A percentile compares a stretch with the other conserved stretches of the same genome.
Evolutionary conservation across 2,329 filamentous ascomycete genomes (phyloP).

Genomic region (Rhexocercosporidium sp.): DNA sequence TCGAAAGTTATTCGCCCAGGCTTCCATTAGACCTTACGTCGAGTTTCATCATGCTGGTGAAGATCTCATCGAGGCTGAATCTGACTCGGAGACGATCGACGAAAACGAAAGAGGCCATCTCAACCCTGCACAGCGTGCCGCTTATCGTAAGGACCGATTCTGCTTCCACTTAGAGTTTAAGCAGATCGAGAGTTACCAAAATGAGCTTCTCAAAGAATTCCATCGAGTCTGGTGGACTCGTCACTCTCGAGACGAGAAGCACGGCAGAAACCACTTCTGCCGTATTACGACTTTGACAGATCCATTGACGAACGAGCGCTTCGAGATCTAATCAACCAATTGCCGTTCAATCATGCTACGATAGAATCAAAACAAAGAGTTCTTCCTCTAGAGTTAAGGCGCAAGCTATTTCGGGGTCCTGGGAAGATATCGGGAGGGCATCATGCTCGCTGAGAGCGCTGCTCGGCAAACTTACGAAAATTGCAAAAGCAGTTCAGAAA

Average conservation of each 20-base stretch:
- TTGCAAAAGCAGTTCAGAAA: too few relatives aligned
- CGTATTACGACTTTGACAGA: not conserved
- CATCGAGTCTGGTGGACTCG: constrained; percentile 13
- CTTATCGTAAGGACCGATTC: not conserved
- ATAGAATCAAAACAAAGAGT: too few relatives aligned
- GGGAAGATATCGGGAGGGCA: too few relatives aligned
- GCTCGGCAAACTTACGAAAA: too few relatives aligned
- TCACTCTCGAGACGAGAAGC: not conserved
- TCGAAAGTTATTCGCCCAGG: constrained; percentile 1
- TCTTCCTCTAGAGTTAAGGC: too few relatives aligned
- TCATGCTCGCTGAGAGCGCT: too few relatives aligned
- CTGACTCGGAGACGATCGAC: not conserved
- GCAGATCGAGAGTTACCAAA: not conserved
- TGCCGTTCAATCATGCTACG: too few relatives aligned
- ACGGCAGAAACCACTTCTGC: not conserved
- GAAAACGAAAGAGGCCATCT: not conserved
- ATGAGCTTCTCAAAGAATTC: not conserved
- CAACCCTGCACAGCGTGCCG: constrained; percentile 9
- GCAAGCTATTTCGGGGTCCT: too few relatives aligned
- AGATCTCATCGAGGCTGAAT: not conserved
- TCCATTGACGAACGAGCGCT: constrained; percentile 14
- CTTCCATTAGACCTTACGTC: not conserved
- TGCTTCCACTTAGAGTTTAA: constrained; percentile 6
- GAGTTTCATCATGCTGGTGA: not conserved
- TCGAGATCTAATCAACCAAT: constrained; percentile 11